Percentiles rank a stretch among this genome's conserved stretches.
phyloP scores from a whole-genome alignment of 345 rosid genomes.

The Eucalyptus curtisii region DNA sequence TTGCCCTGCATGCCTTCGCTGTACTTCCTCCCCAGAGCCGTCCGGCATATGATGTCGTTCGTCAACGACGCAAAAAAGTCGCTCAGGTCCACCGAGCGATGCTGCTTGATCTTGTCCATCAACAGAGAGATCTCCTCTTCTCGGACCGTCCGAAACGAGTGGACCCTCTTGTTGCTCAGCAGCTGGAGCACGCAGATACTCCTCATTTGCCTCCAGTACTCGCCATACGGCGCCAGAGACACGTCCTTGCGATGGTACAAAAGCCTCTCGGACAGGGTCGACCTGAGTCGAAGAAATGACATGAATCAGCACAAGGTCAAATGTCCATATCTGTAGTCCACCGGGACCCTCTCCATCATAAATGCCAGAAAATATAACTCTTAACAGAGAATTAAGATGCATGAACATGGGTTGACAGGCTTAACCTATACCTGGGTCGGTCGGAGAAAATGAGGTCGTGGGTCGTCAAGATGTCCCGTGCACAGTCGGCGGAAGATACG shows the following conservation, averaged over 20 bases:
- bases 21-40: conserved; percentile 39
- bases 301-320: not conserved
- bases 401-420: not conserved
- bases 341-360: not conserved
- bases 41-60: conserved; percentile 33
- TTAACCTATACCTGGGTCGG: conserved; percentile 14
- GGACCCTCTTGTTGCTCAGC: conserved; percentile 36
- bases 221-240: conserved; percentile 36
- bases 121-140: conserved; percentile 27
- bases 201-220: conserved; percentile 65
- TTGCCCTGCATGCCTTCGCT: conserved; percentile 6
- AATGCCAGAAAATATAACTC: not conserved
- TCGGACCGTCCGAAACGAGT: conserved; percentile 15
- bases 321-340: not conserved
- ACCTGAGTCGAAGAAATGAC: not conserved
- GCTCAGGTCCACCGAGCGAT: conserved; percentile 20
- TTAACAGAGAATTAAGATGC: not conserved
- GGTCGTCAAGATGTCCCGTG: conserved; percentile 39
- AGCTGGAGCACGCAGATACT: conserved; percentile 33
- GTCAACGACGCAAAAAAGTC: conserved; percentile 6
- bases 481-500: conserved; percentile 39
- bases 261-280: not conserved
- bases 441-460: conserved; percentile 38
- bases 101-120: conserved; percentile 7
- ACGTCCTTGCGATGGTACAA: conserved; percentile 22